phyloP scores from a whole-genome alignment of 73 alveolate species.

The Tetrahymena elliotti region DNA sequence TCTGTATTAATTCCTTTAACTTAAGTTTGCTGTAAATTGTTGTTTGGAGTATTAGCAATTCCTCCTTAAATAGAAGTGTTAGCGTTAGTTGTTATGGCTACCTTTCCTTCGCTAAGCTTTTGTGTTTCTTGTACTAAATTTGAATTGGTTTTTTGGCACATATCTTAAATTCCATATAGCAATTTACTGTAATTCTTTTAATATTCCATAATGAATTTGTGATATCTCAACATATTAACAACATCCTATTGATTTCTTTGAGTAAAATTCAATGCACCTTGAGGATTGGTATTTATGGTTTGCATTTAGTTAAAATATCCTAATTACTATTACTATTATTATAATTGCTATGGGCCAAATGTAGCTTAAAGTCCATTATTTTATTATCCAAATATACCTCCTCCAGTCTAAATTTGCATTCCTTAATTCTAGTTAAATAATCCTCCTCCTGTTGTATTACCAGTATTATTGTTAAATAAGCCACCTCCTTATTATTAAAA shows the following conservation, averaged over 20 bases:
- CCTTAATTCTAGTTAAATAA: background rate
- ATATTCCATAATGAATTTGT: background rate
- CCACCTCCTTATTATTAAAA: background rate
- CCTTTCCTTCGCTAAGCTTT: background rate
- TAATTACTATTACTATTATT: background rate
- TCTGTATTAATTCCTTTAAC: background rate
- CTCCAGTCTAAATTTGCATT: background rate
- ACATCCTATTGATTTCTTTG: background rate
- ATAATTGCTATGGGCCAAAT: background rate
- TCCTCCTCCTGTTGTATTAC: background rate
- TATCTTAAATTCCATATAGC: background rate
- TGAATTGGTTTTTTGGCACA: background rate
- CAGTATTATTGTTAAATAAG: background rate
- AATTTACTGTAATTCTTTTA: background rate
- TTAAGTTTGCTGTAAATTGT: background rate
- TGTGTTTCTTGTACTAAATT: background rate
- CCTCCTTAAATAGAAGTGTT: background rate
- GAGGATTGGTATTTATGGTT: background rate
- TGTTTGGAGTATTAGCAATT: background rate
- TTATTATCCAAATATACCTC: background rate
- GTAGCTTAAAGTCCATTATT: background rate
- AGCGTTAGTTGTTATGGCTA: background rate
- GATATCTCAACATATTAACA: background rate
- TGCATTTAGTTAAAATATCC: background rate
- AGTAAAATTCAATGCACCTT: background rate